Conservation (phyloP, 2,329 filamentous ascomycete species). For the Pseudogymnoascus sp. region DNA sequence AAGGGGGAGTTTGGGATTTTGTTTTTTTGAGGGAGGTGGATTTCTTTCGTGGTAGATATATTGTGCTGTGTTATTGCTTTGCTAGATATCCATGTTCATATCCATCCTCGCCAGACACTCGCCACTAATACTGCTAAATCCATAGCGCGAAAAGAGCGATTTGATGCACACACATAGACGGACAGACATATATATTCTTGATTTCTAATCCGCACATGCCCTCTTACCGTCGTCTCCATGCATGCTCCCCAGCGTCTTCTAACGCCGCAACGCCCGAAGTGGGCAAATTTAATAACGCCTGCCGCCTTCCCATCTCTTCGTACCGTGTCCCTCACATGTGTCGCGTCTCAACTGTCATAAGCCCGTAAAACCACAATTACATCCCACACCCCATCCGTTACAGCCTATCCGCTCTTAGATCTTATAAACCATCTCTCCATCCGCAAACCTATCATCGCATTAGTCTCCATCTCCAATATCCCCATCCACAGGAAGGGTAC, state of each 20-base stretch:
- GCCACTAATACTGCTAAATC: neutral
- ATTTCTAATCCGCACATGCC: neutral
- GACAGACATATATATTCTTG: neutral
- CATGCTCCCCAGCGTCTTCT: neutral
- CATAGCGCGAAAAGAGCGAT: neutral
- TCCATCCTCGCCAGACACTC: neutral
- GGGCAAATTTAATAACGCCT: neutral
- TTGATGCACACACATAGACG: neutral
- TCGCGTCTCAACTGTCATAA: neutral
- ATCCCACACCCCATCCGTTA: neutral
- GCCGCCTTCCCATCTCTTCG: neutral
- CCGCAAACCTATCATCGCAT: conserved; percentile 40
- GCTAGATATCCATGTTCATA: neutral
- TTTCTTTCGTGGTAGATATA: neutral
- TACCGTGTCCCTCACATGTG: neutral
- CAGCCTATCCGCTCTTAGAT: conserved; percentile 39
- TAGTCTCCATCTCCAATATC: conserved; percentile 2
- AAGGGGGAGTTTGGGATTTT: neutral
- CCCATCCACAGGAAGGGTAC: conserved; percentile 29
- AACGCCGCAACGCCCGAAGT: neutral
- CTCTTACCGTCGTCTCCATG: neutral
- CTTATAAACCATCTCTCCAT: conserved; percentile 61
- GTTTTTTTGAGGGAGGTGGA: neutral
- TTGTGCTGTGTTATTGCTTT: neutral
- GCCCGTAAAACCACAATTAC: neutral